Evolutionary conservation across 1,284 basidiomycete species (phyloP), one percentile per base, ranked within the genome.

Genomic region (Trametes pubescens): DNA sequence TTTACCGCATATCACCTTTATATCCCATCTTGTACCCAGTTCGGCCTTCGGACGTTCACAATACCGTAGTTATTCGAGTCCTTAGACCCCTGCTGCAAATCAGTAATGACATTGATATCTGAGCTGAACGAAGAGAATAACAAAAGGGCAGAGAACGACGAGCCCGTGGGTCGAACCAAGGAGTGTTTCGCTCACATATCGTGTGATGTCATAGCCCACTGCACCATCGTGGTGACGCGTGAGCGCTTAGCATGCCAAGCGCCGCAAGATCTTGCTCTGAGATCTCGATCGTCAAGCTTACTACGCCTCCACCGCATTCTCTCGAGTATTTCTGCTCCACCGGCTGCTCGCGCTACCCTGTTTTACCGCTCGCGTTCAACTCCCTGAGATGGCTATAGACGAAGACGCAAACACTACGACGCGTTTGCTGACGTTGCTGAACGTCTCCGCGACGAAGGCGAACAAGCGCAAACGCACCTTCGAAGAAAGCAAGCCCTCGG

Each of bases 341-440:
- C 18, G 32, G 24, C 51, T 21, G n/a, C 37, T 8, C 24, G n/a
- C 21, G 26, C 43, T 32, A 26, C 34, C 7, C 7, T 14, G 35
- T 14, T n/a, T 35, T 18, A 10, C 11, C 47, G 13, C 26, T 24
- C 21, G 10, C 21, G 7, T 16, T 51, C n/a, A 16, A 24, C 3
- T 35, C 21, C n/a, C 35, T 16, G 9, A 9, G 8, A 76, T 76
- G 75, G 71, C 72, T 53, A 64, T 74, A 4, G 72, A 76, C 61
- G 65, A 32, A 32, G 29, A 71, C 40, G 65, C 70, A 16, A 88
- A 86, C 71, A 79, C 83, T n/a, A 90, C 88, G 2, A 92, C 91
- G 49, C 90, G 90, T 66, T 88, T 99, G 2, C 79, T 99, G 44
- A 99, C 98, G 0, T 86, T 99, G 1, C 84, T 99, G 34, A 99